Evolutionary conservation across 2,329 filamentous ascomycete species (phyloP), one percentile per base, ranked within the genome.

Genomic region (Curvularia spicifera): DNA sequence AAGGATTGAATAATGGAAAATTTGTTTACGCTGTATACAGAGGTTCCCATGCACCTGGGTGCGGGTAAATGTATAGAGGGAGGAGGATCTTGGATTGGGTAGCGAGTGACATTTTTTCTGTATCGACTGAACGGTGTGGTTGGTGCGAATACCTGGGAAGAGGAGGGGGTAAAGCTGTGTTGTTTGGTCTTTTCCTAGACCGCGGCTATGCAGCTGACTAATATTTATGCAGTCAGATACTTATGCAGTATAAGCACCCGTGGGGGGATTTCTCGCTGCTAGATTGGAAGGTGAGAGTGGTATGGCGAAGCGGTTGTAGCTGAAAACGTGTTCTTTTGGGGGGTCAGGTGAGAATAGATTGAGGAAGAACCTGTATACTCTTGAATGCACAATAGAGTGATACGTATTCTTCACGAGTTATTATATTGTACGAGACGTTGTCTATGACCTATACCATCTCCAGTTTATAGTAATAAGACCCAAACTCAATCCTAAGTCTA

Each of bases 61-160:
- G 62, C 31, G 82, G 82, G 67, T 83, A 83, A 31, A 84, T 76
- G 66, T 84, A 84, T 35, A 84, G 75, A 47, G 82, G 82, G 39
- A 84, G 74, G 40, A 84, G 70, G 4, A 83, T 74, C 44, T 52
- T 64, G 0, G 76, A 78, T 46, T 20, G 24, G 9, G 26, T 28
- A 18, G n/a, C 13, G 15, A 8, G 51, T 18, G 50, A 45, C 55
- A 57, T 57, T 26, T 29, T 9, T 29, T 9, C 35, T 6, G 26
- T 4, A 28, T 28, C 26, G 5, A 18, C 4, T 29, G 18, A 8
- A 40, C 26, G 35, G 24, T 33, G 40, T 33, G 40, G 53, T 39
- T 35, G 26, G 40, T 42, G 26, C 35, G 43, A 37, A 37, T 37
- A 5, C 13, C 2, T 8, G 15, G 33, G 6, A 18, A 15, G n/a